Percentiles rank a stretch among this genome's conserved stretches.
phyloP scores from a whole-genome alignment of 1,139 yeast genomes.

The Geotrichum europaeum region DNA sequence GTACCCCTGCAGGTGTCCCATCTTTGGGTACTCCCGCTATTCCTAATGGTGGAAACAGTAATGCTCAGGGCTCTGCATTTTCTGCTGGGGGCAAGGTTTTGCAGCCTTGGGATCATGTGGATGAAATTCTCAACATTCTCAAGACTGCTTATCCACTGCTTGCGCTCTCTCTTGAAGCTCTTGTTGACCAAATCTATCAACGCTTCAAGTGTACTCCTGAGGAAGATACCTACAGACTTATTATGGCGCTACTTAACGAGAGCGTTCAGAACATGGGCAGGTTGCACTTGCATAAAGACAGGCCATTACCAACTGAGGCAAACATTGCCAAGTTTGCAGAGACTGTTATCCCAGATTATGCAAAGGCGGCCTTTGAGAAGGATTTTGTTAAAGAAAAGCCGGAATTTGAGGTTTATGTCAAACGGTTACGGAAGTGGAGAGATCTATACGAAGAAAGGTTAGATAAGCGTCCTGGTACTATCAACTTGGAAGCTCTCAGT shows the following conservation, averaged over 20 bases:
- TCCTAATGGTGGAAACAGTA: constrained; percentile 13
- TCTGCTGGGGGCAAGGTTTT: constrained; percentile 28
- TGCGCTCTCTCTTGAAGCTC: constrained; percentile 86
- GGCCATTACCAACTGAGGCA: constrained; percentile 88
- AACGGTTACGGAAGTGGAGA: constrained; percentile 84
- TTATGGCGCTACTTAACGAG: constrained; percentile 87
- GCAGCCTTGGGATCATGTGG: constrained; percentile 93
- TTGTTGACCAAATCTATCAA: constrained; percentile 92
- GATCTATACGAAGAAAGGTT: constrained; percentile 86
- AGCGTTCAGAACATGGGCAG: constrained; percentile 83
- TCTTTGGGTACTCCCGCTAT: constrained; percentile 11
- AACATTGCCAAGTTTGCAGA: constrained; percentile 88
- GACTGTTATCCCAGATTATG: constrained; percentile 83
- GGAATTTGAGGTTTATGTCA: constrained; percentile 78
- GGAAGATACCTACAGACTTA: constrained; percentile 91
- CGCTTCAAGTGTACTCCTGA: constrained; percentile 92
- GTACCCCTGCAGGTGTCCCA: constrained; percentile 18
- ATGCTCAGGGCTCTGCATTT: constrained; percentile 17
- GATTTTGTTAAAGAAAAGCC: constrained; percentile 89
- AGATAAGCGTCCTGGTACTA: constrained; percentile 67
- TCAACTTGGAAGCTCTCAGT: constrained; percentile 81
- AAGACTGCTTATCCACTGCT: constrained; percentile 94
- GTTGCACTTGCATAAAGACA: constrained; percentile 75
- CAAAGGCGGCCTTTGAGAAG: constrained; percentile 83
- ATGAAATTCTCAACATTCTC: constrained; percentile 88